Base-by-base conservation (phyloP, 1,139 yeast species). In the Sugiyamaella neomexicana region DNA sequence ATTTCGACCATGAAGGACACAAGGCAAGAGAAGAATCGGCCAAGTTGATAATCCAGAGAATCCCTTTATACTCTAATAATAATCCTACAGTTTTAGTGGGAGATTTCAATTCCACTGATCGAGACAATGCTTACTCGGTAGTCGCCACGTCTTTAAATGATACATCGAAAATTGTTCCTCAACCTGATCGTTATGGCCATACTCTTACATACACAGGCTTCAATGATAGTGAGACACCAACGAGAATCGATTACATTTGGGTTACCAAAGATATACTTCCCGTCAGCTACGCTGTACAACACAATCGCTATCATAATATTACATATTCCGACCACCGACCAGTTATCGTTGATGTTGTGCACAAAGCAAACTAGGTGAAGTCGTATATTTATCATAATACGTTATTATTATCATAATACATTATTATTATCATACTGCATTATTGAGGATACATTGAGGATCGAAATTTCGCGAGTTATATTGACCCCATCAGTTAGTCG, bases 261-360 rank as follows among this genome's bases (percentile, higher is more conserved):
- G 41, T 58, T 9, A 58, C 62, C 6, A 52, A 56, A 23, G 73
- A 74, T 15, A 61, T 71, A 2, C 64, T 64, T 15, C 70, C 69
- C 1, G 59, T 61, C 17, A 69, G 72, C 8, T 79, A 72, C 65
- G 83, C 76, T 2, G 73, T 81, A 58, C 67, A 80, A 38, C 81
- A 77, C 56, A 75, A 80, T 17, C 71, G 73, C 55, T 80, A 70
- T 58, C 71, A 75, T 52, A 78, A 77, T 2, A 63, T 68, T 15
- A 76, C 73, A 55, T 73, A 77, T 65, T 78, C 82, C 62, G 84
- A 80, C 60, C 85, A 80, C 64, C 71, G 85, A 47, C 85, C 85
- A 0, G 64, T 80, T 23, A 75, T 79, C 27, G 80, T 78, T 1
- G 83, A 80, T 58, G 68, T 74, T 16, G 27, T 16, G 20, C 54